phyloP scores from a whole-genome alignment of 1,284 basidiomycete species.

The Apiotrichum mycotoxinovorans region DNA sequence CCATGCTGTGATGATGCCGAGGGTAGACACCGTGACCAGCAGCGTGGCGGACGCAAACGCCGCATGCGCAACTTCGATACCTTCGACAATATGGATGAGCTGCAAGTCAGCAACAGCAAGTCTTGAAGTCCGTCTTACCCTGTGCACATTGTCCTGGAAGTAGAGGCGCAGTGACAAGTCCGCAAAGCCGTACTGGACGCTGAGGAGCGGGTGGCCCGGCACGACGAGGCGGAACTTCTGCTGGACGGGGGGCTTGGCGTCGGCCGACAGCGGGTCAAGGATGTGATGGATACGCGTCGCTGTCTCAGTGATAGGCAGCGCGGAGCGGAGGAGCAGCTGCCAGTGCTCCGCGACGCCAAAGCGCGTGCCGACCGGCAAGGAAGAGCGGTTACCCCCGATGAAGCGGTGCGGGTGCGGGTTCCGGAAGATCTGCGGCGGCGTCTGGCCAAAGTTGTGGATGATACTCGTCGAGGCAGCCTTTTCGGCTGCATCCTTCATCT shows the following conservation, averaged over 20 bases:
- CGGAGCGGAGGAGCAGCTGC: slow-evolving; percentile 45
- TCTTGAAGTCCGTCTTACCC: slow-evolving; percentile 7
- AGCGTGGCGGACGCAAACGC: slow-evolving; percentile 67
- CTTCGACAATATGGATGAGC: slow-evolving; percentile 71
- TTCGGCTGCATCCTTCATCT: slow-evolving; percentile 79
- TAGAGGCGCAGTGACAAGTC: slow-evolving; percentile 40
- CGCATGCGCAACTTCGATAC: slow-evolving; percentile 67
- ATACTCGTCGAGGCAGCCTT: slow-evolving; percentile 89
- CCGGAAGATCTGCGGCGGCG: slow-evolving; percentile 83
- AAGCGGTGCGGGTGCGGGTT: slow-evolving; percentile 72
- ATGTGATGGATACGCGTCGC: slow-evolving; percentile 60
- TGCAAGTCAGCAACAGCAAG: slow-evolving; percentile 49
- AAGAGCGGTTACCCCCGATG: slow-evolving; percentile 53
- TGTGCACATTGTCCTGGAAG: slow-evolving; percentile 42
- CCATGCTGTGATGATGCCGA: slow-evolving; percentile 77
- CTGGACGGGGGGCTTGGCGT: slow-evolving; percentile 28
- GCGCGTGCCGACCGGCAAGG: slow-evolving; percentile 64
- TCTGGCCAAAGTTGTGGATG: slow-evolving; percentile 93
- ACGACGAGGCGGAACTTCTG: slow-evolving; percentile 29
- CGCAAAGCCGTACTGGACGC: slow-evolving; percentile 46
- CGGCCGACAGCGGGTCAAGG: slow-evolving; percentile 22
- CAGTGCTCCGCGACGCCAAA: slow-evolving; percentile 71
- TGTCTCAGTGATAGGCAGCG: slow-evolving; percentile 50
- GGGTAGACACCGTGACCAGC: slow-evolving; percentile 70
- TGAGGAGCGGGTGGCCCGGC: slow-evolving; percentile 24